Evolutionary conservation across 2,329 filamentous ascomycete genomes (phyloP), one percentile per base, ranked within the genome.

Genomic region (Dendrostoma leiphaemia): DNA sequence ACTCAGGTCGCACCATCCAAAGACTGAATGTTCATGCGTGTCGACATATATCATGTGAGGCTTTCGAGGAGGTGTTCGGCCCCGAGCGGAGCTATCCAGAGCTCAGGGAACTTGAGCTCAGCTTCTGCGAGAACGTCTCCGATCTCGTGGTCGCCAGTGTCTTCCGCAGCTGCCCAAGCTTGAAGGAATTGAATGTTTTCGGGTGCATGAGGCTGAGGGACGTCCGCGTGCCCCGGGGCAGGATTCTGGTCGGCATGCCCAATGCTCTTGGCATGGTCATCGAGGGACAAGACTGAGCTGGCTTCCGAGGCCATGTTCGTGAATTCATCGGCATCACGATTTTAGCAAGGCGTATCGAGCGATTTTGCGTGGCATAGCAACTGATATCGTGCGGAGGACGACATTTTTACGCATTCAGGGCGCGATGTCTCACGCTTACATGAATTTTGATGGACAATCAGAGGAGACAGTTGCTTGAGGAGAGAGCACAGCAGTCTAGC

Each of bases 21-120:
- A 74, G 80, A 37, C 75, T 97, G 31, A 89, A 95, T 64, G 76
- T 97, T n/a, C 83, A 90, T 13, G 89, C 88, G 0, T 96, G 91
- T 65, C 86, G 93, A 3, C 88, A 96, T 67, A 92, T 97, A 59
- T 80, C 83, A 1, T 77, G 80, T 31, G 73, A 81, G 15, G 84
- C 89, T 0, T 91, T 96, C 56, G 84, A 90, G 58, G 79, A 86
- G 9, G 86, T 88, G 0, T 97, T 97, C 64, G 72, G 75, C 6
- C 70, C 73, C 8, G 77, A 77, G 23, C 81, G 79, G 41, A 59
- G 51, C 1, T 97, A 95, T 61, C 84, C 87, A 0, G 75, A 83
- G 10, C 76, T 97, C 31, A 74, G 76, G 57, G 81, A 88, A 54
- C 74, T 96, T 40, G 91, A 96, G 66, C 75, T 94, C 40, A 89